Evolutionary conservation across 2,329 filamentous ascomycete genomes (phyloP), one percentile per base, ranked within the genome.

Genomic region (Boeremia exigua): DNA sequence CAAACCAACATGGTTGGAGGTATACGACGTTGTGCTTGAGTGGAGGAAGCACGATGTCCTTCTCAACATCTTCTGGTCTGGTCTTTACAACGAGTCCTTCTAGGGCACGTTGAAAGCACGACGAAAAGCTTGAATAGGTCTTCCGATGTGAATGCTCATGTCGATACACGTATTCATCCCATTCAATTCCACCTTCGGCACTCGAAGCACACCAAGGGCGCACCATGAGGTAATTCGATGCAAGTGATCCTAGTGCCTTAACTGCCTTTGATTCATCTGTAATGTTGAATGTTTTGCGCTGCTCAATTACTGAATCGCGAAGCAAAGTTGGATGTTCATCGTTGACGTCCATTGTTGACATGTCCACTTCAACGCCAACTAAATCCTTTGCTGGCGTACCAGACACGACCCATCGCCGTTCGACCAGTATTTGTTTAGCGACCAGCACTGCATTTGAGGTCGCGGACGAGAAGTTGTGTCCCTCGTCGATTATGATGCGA

Each of bases 401-500:
- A 1, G 91, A 96, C 0, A 96, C 89, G 4, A 96, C 86, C 94
- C 94, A 97, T 9, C 90, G 86, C 15, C 91, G 85, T 42, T 92
- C 88, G 14, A 92, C 78, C 33, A 70, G 74, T 4, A 82, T 72
- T 23, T 88, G 79, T 46, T 81, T 82, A 5, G 86, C 77, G 8
- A 87, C 78, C 14, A 81, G 71, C 5, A 84, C 79, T 29, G 85
- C 83, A 40, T 80, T 83, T 1, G 86, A 91, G 2, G 76, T 82
- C 0, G 84, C 84, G 33, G 90, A 88, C 0, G 91, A 91, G 55
- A 96, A 87, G 56, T 85, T 89, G 71, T 97, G 92, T 0, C 94
- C 94, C 80, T 97, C 94, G 61, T 98, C 94, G 15, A 96, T 89
- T 40, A 98, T 93, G 42, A 96, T 88, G 1, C 94, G 84, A 66